Percentiles rank a stretch among this genome's conserved stretches.
These are phyloP conservation scores for Syncephalastrum monosporum DNA, from an alignment of 371 early-diverging fungal genomes.

Conservation along the genomic window DNA sequence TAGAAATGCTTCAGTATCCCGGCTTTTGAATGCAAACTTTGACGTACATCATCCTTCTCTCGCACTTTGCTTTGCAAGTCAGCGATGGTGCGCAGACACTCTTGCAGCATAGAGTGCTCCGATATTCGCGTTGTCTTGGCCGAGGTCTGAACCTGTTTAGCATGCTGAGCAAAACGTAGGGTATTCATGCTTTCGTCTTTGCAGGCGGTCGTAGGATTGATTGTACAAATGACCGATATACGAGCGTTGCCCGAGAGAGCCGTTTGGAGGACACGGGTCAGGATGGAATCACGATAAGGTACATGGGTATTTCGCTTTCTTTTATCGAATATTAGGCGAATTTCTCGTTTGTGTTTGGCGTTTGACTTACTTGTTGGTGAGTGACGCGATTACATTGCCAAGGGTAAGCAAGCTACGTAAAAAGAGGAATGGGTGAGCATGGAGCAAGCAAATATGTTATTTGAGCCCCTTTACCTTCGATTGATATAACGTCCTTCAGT, in stretches of 20 bases:
- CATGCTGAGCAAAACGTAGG: constrained; percentile 83
- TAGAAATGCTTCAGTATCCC: too few species aligned
- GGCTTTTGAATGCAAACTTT: too few species aligned
- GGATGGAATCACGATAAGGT: constrained; percentile 91
- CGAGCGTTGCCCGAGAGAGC: constrained; percentile 82
- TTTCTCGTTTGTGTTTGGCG: not conserved
- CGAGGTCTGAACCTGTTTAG: constrained; percentile 69
- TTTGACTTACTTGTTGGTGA: constrained; percentile 54
- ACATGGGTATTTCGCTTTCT: constrained; percentile 52
- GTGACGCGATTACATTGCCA: constrained; percentile 87
- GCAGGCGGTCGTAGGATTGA: constrained; percentile 66
- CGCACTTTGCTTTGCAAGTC: constrained; percentile 77
- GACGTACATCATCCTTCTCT: constrained; percentile 49
- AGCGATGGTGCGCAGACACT: constrained; percentile 75
- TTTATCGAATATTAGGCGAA: not conserved
- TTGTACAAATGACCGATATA: constrained; percentile 83
- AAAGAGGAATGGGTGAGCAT: too few species aligned
- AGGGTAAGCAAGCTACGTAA: constrained; percentile 67
- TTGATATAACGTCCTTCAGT: too few species aligned
- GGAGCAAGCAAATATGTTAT: too few species aligned
- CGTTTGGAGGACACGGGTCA: constrained; percentile 89
- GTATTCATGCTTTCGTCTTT: constrained; percentile 85
- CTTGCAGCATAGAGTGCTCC: constrained; percentile 83
- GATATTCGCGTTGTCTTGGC: constrained; percentile 43
- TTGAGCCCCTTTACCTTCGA: too few species aligned